Base-by-base conservation (phyloP, 164 flowering plant species). In the Magnolia kwangsiensis region DNA sequence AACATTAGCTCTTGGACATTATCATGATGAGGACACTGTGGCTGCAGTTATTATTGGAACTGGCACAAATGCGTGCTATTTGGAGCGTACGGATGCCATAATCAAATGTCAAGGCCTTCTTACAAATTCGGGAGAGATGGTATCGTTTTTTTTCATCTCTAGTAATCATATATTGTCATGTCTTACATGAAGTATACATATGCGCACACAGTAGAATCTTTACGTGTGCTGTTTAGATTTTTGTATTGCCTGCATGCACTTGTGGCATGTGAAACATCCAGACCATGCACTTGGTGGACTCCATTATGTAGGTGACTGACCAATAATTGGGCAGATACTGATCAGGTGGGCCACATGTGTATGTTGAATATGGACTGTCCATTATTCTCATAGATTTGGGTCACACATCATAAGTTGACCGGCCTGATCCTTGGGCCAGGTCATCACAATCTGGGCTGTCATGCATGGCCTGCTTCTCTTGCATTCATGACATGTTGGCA, bases 41-140 rank as follows among this genome's bases (percentile, higher is more conserved):
- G 98, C 90, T 83, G 92, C 98, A 65, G 96, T 94, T 72, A 88
- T 92, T 37, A 85, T 96, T 81, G 99, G 99, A 71, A 94, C 98
- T 0, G 99, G 99, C 50, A 91, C 97, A 27, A 96, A 96, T 86
- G 99, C 99, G 69, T 92, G 96, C 81, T 96, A 96, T 78, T 80
- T 91, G 82, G 99, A 96, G 83, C 85, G 94, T 65, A 86, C 91
- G 64, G 99, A 92, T 87, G 95, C 96, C 64, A 92, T 96, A 29
- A 88, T 91, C 63, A 96, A 96, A 82, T 89, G 89, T 79, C 99
- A 91, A 82, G 95, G 97, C 51, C 89, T 91, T 81, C 89, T 87
- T 49, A 87, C 94, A 51, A 80, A 88, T 67, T 88, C 98, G 73
- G 98, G 99, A 81, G 76, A 82, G 85, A 94, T 94, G 98, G 99